Evolutionary conservation across 1,284 basidiomycete genomes (phyloP).

Genomic region (Mycena sp.): DNA sequence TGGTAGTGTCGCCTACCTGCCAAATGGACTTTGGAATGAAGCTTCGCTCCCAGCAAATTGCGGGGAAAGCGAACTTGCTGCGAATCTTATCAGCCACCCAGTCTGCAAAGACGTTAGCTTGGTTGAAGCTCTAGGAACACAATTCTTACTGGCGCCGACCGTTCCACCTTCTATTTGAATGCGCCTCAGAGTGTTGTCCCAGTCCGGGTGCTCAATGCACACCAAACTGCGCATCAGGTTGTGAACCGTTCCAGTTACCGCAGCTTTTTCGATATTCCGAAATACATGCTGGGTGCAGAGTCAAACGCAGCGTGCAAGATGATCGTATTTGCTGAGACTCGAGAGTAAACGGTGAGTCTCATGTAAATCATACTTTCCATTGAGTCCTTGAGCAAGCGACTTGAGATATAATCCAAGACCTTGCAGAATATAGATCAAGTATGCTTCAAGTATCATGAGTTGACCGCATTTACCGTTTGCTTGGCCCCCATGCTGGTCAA

Average conservation of each 20-base stretch:
- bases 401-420: constrained; percentile 23
- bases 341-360: neutral
- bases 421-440: neutral
- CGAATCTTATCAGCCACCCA: constrained; percentile 37
- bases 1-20: constrained; percentile 30
- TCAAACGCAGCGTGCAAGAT: neutral
- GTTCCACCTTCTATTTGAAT: neutral
- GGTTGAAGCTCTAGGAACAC: neutral
- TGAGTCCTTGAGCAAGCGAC: neutral
- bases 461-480: constrained; percentile 14
- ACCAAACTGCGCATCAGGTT: constrained; percentile 3
- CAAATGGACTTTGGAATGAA: constrained; percentile 34
- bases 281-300: neutral
- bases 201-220: constrained; percentile 6
- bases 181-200: neutral
- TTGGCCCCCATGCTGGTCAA: constrained; percentile 23
- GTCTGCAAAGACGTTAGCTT: constrained; percentile 15
- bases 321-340: constrained; percentile 1
- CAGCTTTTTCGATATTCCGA: neutral
- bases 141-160: neutral
- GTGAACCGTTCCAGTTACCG: neutral
- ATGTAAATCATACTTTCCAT: constrained; percentile 1
- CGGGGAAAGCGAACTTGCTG: constrained; percentile 35
- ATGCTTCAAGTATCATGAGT: neutral
- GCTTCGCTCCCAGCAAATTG: constrained; percentile 34